phyloP scores from a whole-genome alignment of 768 basidiomycete genomes.

The Infundibulicybe gibba region DNA sequence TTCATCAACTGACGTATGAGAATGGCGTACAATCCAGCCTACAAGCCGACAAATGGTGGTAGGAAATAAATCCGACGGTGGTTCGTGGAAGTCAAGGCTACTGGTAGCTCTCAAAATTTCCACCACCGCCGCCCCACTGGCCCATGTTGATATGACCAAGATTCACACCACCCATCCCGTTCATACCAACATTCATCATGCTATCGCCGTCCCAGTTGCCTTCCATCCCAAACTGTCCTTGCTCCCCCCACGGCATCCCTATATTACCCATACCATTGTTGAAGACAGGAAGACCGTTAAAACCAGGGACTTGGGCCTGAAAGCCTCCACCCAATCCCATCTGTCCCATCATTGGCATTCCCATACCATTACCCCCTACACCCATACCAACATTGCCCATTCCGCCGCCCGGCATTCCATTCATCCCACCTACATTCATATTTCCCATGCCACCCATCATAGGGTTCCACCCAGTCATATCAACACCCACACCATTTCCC shows the following conservation, averaged over 20 bases:
- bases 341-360: constrained; percentile 21
- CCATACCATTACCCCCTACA: constrained; percentile 11
- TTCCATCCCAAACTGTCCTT: constrained; percentile 24
- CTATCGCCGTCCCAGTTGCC: constrained; percentile 26
- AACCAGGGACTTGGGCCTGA: constrained; percentile 12
- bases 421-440: constrained; percentile 17
- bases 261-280: constrained; percentile 29
- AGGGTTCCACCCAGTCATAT: constrained; percentile 15
- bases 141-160: constrained; percentile 34
- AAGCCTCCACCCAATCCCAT: constrained; percentile 20
- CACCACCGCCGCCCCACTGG: constrained; percentile 16
- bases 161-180: constrained; percentile 35
- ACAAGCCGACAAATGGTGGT: constrained; percentile 1
- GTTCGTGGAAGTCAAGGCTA: no score
- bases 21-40: no score
- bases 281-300: constrained; percentile 19
- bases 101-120: constrained; percentile 2
- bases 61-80: neutral
- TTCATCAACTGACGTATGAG: no score
- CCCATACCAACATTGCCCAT: constrained; percentile 20
- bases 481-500: constrained; percentile 11
- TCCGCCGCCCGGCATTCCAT: constrained; percentile 21
- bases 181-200: constrained; percentile 34
- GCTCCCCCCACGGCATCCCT: constrained; percentile 31
- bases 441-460: constrained; percentile 27